Evolutionary conservation across 305 asterid genomes (phyloP).

Genomic region (Rubia peregrina): DNA sequence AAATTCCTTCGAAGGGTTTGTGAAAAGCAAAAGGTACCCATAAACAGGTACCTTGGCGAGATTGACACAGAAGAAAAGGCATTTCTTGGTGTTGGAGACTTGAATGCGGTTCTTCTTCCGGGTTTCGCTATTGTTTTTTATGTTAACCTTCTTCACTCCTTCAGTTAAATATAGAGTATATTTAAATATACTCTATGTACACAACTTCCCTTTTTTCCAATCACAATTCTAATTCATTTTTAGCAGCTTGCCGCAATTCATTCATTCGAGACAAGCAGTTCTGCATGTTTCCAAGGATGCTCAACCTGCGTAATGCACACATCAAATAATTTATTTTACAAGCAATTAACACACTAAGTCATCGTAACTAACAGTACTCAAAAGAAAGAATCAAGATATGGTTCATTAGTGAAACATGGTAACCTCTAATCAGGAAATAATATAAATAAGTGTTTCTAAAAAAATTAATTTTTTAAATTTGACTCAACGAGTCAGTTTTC

Average conservation of each 20-base stretch:
- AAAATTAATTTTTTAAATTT: too few relatives aligned
- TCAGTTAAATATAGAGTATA: conserved; percentile 10
- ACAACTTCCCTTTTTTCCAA: conserved; percentile 61
- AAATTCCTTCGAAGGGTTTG: not conserved
- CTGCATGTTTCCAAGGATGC: conserved; percentile 58
- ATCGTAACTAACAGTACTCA: not conserved
- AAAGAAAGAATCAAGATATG: not conserved
- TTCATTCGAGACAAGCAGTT: conserved; percentile 75
- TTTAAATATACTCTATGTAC: conserved; percentile 2
- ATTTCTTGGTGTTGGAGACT: conserved; percentile 37
- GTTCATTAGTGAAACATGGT: not conserved
- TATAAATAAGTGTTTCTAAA: too few relatives aligned
- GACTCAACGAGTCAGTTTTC: too few relatives aligned
- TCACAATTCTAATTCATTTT: conserved; percentile 58
- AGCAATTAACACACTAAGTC: not conserved
- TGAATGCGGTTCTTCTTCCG: conserved; percentile 33
- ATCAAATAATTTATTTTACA: not conserved
- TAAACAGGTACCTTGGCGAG: conserved; percentile 26
- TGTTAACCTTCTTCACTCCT: conserved; percentile 30
- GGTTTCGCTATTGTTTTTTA: conserved; percentile 1
- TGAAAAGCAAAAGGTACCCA: not conserved
- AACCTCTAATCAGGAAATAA: too few relatives aligned
- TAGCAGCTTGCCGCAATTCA: conserved; percentile 74
- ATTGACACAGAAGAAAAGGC: conserved; percentile 40
- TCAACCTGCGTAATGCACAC: conserved; percentile 35